Evolutionary conservation across 1,284 basidiomycete genomes (phyloP).

Genomic region (Melanopsichium pennsylvanicum): DNA sequence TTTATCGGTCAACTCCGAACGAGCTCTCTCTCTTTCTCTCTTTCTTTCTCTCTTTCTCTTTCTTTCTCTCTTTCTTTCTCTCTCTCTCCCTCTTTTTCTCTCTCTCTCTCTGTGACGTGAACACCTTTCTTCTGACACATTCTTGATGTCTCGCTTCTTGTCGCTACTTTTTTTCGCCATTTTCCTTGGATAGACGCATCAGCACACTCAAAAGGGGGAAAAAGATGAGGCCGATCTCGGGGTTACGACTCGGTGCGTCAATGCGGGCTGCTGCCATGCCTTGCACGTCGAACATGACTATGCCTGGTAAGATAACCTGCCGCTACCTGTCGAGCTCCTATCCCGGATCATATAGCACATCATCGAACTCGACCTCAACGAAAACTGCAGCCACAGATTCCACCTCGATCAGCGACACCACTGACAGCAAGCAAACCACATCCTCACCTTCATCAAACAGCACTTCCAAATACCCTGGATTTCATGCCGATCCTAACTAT

Average conservation of each 20-base stretch:
- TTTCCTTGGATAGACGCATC: too few species aligned
- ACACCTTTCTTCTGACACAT: too few species aligned
- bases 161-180: too few species aligned
- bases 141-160: too few species aligned
- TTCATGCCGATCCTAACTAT: conserved; percentile 6
- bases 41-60: too few species aligned
- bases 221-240: neutral
- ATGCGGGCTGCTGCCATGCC: neutral
- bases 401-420: neutral
- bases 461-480: conserved; percentile 4
- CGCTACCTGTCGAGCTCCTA: neutral
- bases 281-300: too few species aligned
- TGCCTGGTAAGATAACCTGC: neutral
- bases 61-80: too few species aligned
- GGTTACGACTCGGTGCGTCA: neutral
- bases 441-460: conserved; percentile 1
- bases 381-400: too few species aligned
- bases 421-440: neutral
- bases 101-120: too few species aligned
- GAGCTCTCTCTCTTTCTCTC: too few species aligned
- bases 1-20: neutral
- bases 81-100: too few species aligned
- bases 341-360: too few species aligned
- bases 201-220: neutral
- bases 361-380: neutral